Percentiles rank a stretch among this genome's conserved stretches.
These are phyloP conservation scores for Pyrenophora graminea DNA, from an alignment of 2,329 filamentous ascomycete species.

Conservation along the genomic window DNA sequence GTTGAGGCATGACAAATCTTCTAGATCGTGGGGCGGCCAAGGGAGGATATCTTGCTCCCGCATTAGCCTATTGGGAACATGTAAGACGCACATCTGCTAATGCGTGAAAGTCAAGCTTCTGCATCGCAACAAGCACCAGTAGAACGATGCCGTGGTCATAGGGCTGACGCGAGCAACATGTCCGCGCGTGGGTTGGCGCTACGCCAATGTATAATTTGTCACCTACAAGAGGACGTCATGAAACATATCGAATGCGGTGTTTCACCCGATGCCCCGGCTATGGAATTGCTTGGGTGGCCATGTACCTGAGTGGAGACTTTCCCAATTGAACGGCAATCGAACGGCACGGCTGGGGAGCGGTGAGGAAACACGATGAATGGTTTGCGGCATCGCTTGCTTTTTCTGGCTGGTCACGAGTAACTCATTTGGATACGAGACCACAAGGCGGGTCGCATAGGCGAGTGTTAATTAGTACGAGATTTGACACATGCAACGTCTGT, in stretches of 20 bases:
- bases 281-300: background rate
- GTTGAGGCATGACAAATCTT: no score
- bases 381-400: background rate
- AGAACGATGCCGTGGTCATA: background rate
- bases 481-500: background rate
- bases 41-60: no score
- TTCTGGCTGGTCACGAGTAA: background rate
- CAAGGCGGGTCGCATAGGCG: background rate
- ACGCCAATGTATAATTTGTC: conserved; percentile 6
- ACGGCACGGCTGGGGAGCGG: background rate
- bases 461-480: no score
- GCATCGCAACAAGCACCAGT: no score
- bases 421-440: background rate
- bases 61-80: no score
- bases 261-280: background rate
- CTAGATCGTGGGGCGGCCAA: no score
- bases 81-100: no score
- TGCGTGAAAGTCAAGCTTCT: no score
- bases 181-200: background rate
- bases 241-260: background rate
- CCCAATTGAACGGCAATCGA: background rate
- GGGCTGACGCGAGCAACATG: background rate
- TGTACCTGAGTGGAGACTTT: background rate
- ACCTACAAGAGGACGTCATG: background rate
- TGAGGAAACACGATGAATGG: background rate